Evolutionary conservation across 2,329 filamentous ascomycete species (phyloP).

Genomic region (Neospermospora avenae): DNA sequence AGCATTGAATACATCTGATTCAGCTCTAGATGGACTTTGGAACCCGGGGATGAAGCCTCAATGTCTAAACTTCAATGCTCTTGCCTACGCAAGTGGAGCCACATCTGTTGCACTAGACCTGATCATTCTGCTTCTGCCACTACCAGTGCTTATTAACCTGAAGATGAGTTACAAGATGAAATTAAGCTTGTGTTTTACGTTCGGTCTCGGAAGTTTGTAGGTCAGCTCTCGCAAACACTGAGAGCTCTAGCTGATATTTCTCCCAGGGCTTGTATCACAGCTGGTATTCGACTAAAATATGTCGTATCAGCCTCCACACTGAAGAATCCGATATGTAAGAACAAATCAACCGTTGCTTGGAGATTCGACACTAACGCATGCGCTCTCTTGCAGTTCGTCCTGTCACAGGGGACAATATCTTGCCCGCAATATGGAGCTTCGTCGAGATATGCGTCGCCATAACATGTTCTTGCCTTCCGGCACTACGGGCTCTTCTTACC

Average conservation of each 20-base stretch:
- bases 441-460: slow-evolving; percentile 29
- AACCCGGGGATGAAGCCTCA: slow-evolving; percentile 24
- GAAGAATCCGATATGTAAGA: slow-evolving; percentile 27
- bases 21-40: slow-evolving; percentile 16
- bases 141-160: slow-evolving; percentile 61
- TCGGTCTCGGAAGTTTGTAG: slow-evolving; percentile 64
- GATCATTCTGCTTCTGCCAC: slow-evolving; percentile 60
- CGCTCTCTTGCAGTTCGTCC: neutral
- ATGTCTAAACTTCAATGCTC: slow-evolving; percentile 60
- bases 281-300: slow-evolving; percentile 27
- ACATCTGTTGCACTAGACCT: slow-evolving; percentile 69
- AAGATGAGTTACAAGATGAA: slow-evolving; percentile 63
- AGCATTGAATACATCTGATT: neutral
- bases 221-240: slow-evolving; percentile 32
- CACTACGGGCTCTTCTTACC: slow-evolving; percentile 26
- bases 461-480: slow-evolving; percentile 31
- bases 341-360: neutral
- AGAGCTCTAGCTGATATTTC: neutral
- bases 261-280: slow-evolving; percentile 25
- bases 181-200: slow-evolving; percentile 63
- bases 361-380: neutral
- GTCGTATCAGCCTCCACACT: slow-evolving; percentile 22
- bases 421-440: slow-evolving; percentile 31
- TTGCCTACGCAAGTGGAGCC: slow-evolving; percentile 64
- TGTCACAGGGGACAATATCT: slow-evolving; percentile 23